Evolutionary conservation across 2,329 filamentous ascomycete species (phyloP).

Genomic region (Teratosphaeria pseudoeucalypti): DNA sequence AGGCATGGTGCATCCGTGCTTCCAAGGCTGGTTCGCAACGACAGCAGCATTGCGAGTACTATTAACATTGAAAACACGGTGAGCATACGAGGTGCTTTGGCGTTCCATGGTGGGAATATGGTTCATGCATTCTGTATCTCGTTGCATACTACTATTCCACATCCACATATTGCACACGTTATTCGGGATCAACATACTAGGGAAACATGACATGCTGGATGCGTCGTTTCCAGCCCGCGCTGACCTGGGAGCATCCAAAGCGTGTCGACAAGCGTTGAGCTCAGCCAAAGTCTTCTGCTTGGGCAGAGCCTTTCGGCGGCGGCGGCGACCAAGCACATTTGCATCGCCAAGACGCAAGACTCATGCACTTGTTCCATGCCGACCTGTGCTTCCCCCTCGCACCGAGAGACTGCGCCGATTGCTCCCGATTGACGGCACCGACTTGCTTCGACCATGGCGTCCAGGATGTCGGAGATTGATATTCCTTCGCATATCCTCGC

Average conservation of each 20-base stretch:
- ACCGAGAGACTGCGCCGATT: not conserved
- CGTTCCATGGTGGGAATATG: not conserved
- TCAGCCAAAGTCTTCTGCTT: no score
- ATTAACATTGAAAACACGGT: not conserved
- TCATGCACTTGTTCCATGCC: not conserved
- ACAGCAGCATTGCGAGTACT: not conserved
- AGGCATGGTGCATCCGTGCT: not conserved
- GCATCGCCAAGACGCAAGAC: not conserved
- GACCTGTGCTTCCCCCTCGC: not conserved
- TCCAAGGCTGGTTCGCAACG: not conserved
- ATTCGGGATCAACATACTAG: not conserved
- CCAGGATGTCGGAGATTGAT: not conserved
- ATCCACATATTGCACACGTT: not conserved
- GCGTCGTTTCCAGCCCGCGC: no score
- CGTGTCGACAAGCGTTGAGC: no score
- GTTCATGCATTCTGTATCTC: not conserved
- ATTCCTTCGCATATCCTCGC: not conserved
- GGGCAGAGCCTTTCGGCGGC: no score
- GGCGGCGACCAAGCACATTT: not conserved
- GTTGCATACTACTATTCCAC: not conserved
- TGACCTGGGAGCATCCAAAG: no score
- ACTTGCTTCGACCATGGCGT: not conserved
- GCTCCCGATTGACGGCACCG: not conserved
- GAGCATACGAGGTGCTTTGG: not conserved
- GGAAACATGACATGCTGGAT: no score